Evolutionary conservation across 805 yeast species (phyloP), one percentile per base, ranked within the genome.

Genomic region (Clavispora vitiphila): DNA sequence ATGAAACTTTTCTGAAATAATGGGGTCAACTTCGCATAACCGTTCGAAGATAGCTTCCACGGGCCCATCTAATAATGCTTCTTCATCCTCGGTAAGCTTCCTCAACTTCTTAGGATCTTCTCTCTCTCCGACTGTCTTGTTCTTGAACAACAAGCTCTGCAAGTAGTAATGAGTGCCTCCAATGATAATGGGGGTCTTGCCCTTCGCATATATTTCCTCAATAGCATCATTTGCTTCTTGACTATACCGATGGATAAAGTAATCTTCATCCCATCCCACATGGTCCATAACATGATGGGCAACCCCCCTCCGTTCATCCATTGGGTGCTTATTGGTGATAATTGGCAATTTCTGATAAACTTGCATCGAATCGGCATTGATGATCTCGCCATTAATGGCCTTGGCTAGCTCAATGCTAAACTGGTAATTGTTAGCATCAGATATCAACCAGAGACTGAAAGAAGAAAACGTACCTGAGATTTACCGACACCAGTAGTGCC

Each of bases 401-500:
- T 77, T 72, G 9, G 97, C 96, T 16, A 93, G 60, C 46, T 88
- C 91, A 2, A 88, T 78, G 35, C 87, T 77, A 45, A 86, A 75
- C 73, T 80, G 36, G 6, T 8, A 5, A n/a, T 32, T 42, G 49
- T 38, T 41, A 44, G 44, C 3, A 14, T 19, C 12, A 7, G 11
- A 14, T 32, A 9, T 15, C 5, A 5, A 16, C 11, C 11, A 9
- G n/a, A 12, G 15, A n/a, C 12, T 5, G 12, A 12, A n/a, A 22
- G 8, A 10, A 18, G 25, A 3, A 19, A 31, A 63, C 70, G 26
- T 54, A 78, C 73, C 52, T 86, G 88, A 0, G 97, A 90, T 57
- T 91, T 91, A 0, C 99, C 99, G 10, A 89, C 97, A 0, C 98
- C 99, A 0, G 99, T 91, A 26, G 96, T 90, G 0, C 99, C 99